These are phyloP conservation scores for Alternaria alternata DNA, from an alignment of 2,329 filamentous ascomycete species.

Conservation along the genomic window DNA sequence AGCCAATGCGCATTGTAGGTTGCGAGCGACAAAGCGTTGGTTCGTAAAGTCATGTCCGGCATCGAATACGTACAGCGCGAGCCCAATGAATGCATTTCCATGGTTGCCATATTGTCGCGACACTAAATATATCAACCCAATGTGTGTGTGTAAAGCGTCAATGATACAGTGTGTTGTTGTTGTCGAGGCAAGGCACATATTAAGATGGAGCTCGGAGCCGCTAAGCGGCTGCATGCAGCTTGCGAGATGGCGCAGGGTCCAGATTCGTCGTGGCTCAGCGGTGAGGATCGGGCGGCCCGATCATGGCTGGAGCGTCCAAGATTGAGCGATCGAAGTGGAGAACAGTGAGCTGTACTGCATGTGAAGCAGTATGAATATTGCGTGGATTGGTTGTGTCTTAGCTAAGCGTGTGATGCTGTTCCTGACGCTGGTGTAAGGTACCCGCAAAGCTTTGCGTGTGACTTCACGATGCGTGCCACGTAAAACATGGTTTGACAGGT, in stretches of 20 bases:
- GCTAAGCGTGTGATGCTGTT: conserved; percentile 8
- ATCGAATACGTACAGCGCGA: conserved; percentile 41
- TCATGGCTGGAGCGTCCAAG: conserved; percentile 4
- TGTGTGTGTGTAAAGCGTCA: conserved; percentile 1
- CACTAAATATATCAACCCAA: conserved; percentile 8
- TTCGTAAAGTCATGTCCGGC: background rate
- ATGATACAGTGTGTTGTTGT: conserved; percentile 28
- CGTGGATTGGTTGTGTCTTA: background rate
- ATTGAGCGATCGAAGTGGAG: conserved; percentile 8
- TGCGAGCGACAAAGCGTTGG: background rate
- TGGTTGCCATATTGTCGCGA: conserved; percentile 37
- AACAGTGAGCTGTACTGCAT: conserved; percentile 7
- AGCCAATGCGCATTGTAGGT: background rate
- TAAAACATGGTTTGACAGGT: background rate
- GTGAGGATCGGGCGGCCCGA: conserved; percentile 13
- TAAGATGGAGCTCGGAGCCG: conserved; percentile 22
- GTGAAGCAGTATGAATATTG: conserved; percentile 1
- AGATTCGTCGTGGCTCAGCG: conserved; percentile 21
- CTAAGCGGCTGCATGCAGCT: conserved; percentile 28
- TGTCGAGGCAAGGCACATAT: conserved; percentile 14
- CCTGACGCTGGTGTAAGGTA: background rate
- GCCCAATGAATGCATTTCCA: conserved; percentile 48
- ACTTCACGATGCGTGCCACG: background rate
- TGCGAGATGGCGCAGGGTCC: conserved; percentile 32
- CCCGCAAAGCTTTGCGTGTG: conserved; percentile 1